Base-by-base conservation (phyloP, 148 eudicot species). In the Limonium bicolor region DNA sequence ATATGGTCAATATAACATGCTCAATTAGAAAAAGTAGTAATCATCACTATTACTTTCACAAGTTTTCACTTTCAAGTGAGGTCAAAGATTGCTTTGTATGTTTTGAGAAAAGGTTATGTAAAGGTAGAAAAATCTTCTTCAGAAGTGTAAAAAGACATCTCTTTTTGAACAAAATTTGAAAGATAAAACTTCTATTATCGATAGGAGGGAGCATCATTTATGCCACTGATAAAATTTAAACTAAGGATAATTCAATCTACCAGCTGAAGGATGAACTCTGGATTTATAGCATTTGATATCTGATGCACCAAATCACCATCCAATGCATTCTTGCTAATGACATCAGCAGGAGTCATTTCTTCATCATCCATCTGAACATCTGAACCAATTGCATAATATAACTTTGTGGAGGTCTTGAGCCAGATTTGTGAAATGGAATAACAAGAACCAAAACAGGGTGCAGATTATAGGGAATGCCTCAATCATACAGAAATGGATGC, bases 221-320 rank as follows among this genome's bases (percentile, higher is more conserved):
- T n/a, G n/a, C n/a, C n/a, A n/a, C n/a, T n/a, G n/a, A n/a, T n/a
- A n/a, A n/a, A n/a, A n/a, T n/a, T n/a, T n/a, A n/a, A n/a, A 50
- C 16, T 15, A 36, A 4, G 41, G 32, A 11, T 41, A 32, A 39
- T 20, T 21, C 25, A 50, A 35, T 75, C 14, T 72, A 90, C 97
- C 87, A 90, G 52, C 20, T 75, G 84, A 25, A 72, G 66, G 66
- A 90, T 86, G 75, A 90, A 84, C 19, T 78, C 79, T n/a, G 93
- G 65, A 72, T 77, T 79, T 41, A 90, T 66, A 9, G 95, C 93
- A 41, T 53, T 58, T 30, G 73, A 55, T 66, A 90, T 90, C 64
- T 90, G 97, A 46, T 51, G 47, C 53, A 72, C 82, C 67, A 90
- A 55, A 63, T 63, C 79, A 53, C 30, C 61, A 53, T 76, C 68